Base-by-base conservation (phyloP, 176 grass and related monocot species). In the Oropetium thomaeum region DNA sequence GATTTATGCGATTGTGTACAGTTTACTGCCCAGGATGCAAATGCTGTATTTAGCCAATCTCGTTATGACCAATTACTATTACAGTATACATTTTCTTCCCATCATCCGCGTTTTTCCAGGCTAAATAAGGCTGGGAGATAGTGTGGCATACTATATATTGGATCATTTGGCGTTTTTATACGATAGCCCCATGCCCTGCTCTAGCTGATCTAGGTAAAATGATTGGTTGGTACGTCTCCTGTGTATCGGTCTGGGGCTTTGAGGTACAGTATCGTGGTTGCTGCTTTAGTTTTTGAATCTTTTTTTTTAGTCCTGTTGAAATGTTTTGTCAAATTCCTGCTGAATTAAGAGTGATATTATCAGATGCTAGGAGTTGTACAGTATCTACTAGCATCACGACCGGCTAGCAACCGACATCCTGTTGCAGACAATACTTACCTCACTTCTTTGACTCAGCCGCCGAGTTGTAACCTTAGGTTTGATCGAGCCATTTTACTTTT, bases 1-100 rank as follows among this genome's bases (percentile, higher is more conserved):
- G 33, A 75, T 71, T 83, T 27, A 66, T 60, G 45, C 20, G 63
- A 82, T 75, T 19, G 7, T 86, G 82, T 86, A 81, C 79, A 87
- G 80, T 62, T 74, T 85, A 57, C 44, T 65, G 68, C 76, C 25
- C 27, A 83, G 55, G 69, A 27, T 82, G 59, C 30, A 14, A 74
- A 65, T 51, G 80, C 67, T 61, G 9, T 64, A 67, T 62, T 72
- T 51, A 69, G 29, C 54, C 14, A 65, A 84, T 40, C 32, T 73
- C 78, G 65, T 16, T 65, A 30, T 68, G 35, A 84, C 1, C 40
- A 76, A 15, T 32, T 84, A 15, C 27, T 84, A 39, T 41, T 58
- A 44, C 39, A 70, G 43, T 63, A 84, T 62, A 30, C n/a, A 63
- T 31, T 64, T 75, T 55, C 14, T 64, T 64, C 10, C 52, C 39